A percentile compares a stretch with the other conserved stretches of the same genome.
These are phyloP conservation scores for Aspergillus versicolor DNA, from an alignment of 2,329 filamentous ascomycete genomes.

Conservation along the genomic window DNA sequence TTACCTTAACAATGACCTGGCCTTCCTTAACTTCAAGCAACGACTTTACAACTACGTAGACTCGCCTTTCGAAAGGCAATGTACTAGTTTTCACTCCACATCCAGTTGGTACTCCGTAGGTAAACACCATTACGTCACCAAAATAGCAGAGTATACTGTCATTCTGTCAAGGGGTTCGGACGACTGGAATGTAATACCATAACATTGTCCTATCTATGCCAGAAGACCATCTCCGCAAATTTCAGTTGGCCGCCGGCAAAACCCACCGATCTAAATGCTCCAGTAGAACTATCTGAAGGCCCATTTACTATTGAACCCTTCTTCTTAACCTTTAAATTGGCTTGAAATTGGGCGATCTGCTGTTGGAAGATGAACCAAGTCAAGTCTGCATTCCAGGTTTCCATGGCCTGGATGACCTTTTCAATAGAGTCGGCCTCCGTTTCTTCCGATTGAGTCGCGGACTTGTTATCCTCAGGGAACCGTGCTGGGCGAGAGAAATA, in stretches of 20 bases:
- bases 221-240: constrained; percentile 10
- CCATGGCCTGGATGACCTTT: constrained; percentile 38
- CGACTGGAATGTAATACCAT: too few relatives aligned
- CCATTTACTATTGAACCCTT: not conserved
- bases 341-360: constrained; percentile 14
- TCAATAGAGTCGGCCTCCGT: constrained; percentile 25
- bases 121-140: too few relatives aligned
- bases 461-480: not conserved
- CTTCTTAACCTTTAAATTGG: constrained; percentile 19
- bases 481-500: constrained; percentile 23
- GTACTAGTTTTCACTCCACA: too few relatives aligned
- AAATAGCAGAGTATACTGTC: too few relatives aligned
- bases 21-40: not conserved
- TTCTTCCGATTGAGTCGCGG: not conserved
- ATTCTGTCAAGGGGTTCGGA: too few relatives aligned
- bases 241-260: constrained; percentile 2
- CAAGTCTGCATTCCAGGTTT: constrained; percentile 42
- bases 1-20: not conserved
- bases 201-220: not conserved
- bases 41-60: too few relatives aligned
- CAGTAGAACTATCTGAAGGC: not conserved
- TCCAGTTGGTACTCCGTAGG: too few relatives aligned
- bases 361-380: constrained; percentile 42
- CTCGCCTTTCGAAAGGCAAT: not conserved
- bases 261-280: not conserved